Evolutionary conservation across 1,284 basidiomycete genomes (phyloP), one percentile per base, ranked within the genome.

Genomic region (Ganoderma resinaceum): DNA sequence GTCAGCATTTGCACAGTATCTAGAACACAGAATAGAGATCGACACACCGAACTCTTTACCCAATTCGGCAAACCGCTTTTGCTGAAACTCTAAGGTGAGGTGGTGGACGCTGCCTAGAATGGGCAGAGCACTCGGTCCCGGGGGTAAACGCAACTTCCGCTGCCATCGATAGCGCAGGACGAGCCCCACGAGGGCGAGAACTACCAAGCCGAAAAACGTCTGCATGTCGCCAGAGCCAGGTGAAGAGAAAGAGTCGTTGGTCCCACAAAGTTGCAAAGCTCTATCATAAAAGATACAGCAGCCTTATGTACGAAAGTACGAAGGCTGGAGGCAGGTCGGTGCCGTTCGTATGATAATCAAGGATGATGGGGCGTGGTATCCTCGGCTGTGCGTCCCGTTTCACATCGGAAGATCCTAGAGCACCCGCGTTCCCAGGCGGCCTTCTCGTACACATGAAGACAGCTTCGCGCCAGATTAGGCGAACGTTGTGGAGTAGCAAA

Each of bases 71-170:
- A 73, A 70, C 33, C 29, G 16, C 31, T 60, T 61, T 55, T 71
- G 65, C 16, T 68, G 72, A 18, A 63, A 55, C 52, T 66, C 53
- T 3, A 61, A 43, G 20, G 66, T 62, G 33, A 69, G 42, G 37
- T 71, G 62, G 35, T 69, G 67, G 5, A 71, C 46, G 38, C 66
- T 71, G 4, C 72, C 72, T 20, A 73, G 59, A 29, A 73, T n/a
- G 2, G 70, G 70, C 31, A 73, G 23, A 6, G 66, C 62, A 9
- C 55, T 58, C 1, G 72, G 72, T 23, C 72, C 70, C 6, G 72
- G 68, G 8, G 71, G 69, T 14, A 69, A 35, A 1, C 55, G 20
- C 18, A 11, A 11, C 18, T 18, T 33, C 1, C 18, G 31, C 3
- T 35, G 55, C 33, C 8, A 57, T 37, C 33, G 55, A 57, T 57